Percentiles rank a stretch among this genome's conserved stretches.
These are phyloP conservation scores for Cenchrus americanus DNA, from an alignment of 176 grass and related monocot species.

Conservation along the genomic window DNA sequence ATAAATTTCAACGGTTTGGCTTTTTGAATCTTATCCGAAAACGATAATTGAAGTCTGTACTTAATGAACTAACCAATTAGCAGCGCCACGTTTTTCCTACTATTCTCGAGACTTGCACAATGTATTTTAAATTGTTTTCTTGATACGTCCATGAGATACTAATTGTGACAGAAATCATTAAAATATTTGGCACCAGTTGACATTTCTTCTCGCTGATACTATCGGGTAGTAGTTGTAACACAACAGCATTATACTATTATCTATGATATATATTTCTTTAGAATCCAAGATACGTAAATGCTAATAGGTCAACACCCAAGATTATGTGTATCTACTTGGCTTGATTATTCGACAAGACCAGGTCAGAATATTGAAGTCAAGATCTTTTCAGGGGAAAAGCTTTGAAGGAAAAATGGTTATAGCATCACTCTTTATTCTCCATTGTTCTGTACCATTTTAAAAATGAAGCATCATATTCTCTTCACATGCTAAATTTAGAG, in stretches of 20 bases:
- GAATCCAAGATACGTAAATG: neutral
- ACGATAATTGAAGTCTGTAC: slow-evolving; percentile 5
- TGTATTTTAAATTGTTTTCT: slow-evolving; percentile 13
- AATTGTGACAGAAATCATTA: neutral
- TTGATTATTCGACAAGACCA: neutral
- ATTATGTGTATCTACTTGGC: neutral
- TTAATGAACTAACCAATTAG: slow-evolving; percentile 8
- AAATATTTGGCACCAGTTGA: slow-evolving; percentile 10
- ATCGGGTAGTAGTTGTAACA: neutral
- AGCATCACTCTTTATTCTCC: slow-evolving; percentile 12
- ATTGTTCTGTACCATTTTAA: neutral
- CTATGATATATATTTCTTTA: slow-evolving; percentile 22
- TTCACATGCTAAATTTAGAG: neutral
- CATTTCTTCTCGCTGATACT: slow-evolving; percentile 2
- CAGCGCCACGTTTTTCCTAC: neutral
- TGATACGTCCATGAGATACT: neutral
- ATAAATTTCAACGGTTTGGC: slow-evolving; percentile 28
- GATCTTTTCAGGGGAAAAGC: neutral
- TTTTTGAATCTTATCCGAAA: slow-evolving; percentile 37
- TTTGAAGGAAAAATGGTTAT: neutral
- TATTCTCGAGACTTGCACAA: neutral
- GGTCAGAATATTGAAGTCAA: slow-evolving; percentile 21
- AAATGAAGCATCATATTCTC: slow-evolving; percentile 31
- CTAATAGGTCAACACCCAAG: neutral
- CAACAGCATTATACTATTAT: neutral